These are phyloP conservation scores for Uncinocarpus reesii DNA, from an alignment of 2,329 filamentous ascomycete species.

Conservation along the genomic window DNA sequence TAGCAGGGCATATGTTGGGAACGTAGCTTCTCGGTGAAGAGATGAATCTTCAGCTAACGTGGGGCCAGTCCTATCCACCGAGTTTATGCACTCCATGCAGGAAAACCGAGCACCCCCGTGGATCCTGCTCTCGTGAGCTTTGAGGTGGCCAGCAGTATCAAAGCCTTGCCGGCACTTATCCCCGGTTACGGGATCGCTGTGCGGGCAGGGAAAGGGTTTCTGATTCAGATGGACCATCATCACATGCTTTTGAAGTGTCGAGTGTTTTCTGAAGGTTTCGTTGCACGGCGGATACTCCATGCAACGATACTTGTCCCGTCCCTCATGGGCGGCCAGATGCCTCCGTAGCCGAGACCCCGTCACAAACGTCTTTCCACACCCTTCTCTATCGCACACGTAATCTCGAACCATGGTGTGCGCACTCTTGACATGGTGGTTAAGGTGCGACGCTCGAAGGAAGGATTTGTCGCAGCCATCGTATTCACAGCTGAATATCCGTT, in stretches of 20 bases:
- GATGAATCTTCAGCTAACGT: not conserved
- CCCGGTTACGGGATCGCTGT: constrained; percentile 44
- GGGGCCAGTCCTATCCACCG: constrained; percentile 29
- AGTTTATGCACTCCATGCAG: constrained; percentile 60
- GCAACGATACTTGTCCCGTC: constrained; percentile 65
- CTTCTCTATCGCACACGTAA: constrained; percentile 59
- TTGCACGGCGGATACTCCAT: constrained; percentile 59
- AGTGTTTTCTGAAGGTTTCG: constrained; percentile 75
- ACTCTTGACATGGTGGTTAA: constrained; percentile 74
- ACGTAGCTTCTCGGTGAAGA: constrained; percentile 37
- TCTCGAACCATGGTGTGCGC: constrained; percentile 62
- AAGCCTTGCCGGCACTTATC: constrained; percentile 58
- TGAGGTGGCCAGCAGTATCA: constrained; percentile 60
- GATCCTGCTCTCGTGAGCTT: constrained; percentile 57
- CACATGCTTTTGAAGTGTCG: constrained; percentile 75
- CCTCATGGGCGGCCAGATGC: constrained; percentile 68
- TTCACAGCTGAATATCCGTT: constrained; percentile 65
- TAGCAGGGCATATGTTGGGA: constrained; percentile 61
- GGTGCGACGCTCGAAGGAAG: constrained; percentile 76
- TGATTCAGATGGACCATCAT: constrained; percentile 62
- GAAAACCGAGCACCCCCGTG: constrained; percentile 63
- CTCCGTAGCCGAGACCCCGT: constrained; percentile 67
- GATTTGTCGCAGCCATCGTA: constrained; percentile 65
- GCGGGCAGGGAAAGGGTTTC: constrained; percentile 60
- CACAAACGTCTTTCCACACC: constrained; percentile 70